Evolutionary conservation across 1,139 yeast species (phyloP), one percentile per base, ranked within the genome.

Genomic region (Pichia sp.): DNA sequence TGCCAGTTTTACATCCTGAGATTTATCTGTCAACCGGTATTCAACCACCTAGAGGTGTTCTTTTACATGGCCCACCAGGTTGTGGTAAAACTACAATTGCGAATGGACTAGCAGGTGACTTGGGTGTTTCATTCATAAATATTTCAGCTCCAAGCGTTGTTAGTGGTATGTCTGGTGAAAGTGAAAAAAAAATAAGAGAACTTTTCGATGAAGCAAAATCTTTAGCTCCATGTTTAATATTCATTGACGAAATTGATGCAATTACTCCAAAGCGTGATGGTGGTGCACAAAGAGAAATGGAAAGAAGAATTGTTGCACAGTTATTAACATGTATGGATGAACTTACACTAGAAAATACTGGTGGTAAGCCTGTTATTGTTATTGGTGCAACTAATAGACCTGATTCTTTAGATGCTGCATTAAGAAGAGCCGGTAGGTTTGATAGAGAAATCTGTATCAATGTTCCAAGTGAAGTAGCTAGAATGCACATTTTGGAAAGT

Each of bases 141-240:
- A 76, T 92, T 1, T 85, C 96, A 22, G 98, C 99, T 0, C 98
- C 98, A 1, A 85, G 96, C 1, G 88, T 94, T 7, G 97, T 92
- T 0, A 86, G 96, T 50, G 98, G 99, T n/a, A 92, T 92, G 98
- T 87, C 96, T n/a, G 98, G 98, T 41, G 99, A 92, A 66, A 82
- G 94, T 51, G 98, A 94, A 64, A 92, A 92, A 71, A 90, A 90
- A 63, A 73, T 92, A 18, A 73, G 98, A 54, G 98, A 92, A 54
- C 73, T 92, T 38, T 92, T 92, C 60, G 97, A 89, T 40, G 98
- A 94, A 62, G 98, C 98, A 3, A 85, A 84, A 60, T 60, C 76
- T 8, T 64, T 89, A 49, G 98, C 98, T 1, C 98, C 98, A 4
- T 90, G 97, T 65, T 69, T 92, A 38, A 77, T 92, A 47, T 92